Percentiles rank a stretch among this genome's conserved stretches.
These are phyloP conservation scores for Termitomyces sp. DNA, from an alignment of 768 basidiomycete genomes.

Conservation along the genomic window DNA sequence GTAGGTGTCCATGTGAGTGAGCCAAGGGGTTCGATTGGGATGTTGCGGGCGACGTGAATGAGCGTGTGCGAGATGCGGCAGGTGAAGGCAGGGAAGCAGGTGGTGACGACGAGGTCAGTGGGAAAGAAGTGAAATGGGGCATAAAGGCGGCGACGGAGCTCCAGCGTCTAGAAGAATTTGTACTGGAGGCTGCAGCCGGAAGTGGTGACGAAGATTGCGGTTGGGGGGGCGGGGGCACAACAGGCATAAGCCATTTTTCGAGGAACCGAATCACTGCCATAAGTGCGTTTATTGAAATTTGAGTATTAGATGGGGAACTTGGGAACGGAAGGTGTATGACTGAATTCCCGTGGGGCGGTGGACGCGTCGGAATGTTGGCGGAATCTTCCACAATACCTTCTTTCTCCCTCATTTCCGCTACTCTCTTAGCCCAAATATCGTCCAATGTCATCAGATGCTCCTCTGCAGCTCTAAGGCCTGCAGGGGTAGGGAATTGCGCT, in stretches of 20 bases:
- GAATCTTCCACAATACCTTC: conserved; percentile 15
- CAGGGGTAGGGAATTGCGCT: conserved; percentile 66
- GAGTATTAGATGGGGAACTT: conserved; percentile 54
- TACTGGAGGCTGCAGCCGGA: neutral
- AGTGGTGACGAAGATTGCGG: conserved; percentile 6
- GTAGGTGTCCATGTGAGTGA: conserved; percentile 22
- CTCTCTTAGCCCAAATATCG: conserved; percentile 55
- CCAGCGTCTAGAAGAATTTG: conserved; percentile 30
- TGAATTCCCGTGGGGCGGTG: conserved; percentile 67
- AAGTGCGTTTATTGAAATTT: conserved; percentile 51
- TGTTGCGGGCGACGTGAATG: conserved; percentile 28
- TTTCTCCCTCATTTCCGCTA: conserved; percentile 18
- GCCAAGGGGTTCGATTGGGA: conserved; percentile 12
- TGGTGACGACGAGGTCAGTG: conserved; percentile 11
- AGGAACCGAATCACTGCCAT: conserved; percentile 65
- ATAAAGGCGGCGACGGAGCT: conserved; percentile 39
- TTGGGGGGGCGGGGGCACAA: conserved; percentile 17
- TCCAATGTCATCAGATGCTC: conserved; percentile 71
- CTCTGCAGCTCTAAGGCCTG: conserved; percentile 69
- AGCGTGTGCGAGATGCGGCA: conserved; percentile 24
- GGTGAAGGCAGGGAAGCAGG: conserved; percentile 14
- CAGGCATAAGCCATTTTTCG: conserved; percentile 58
- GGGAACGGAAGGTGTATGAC: conserved; percentile 78
- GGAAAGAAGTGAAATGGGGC: conserved; percentile 34
- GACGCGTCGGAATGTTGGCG: conserved; percentile 43